Evolutionary conservation across 192 early-diverging fungal genomes (phyloP).

Genomic region (Coemansia erecta): DNA sequence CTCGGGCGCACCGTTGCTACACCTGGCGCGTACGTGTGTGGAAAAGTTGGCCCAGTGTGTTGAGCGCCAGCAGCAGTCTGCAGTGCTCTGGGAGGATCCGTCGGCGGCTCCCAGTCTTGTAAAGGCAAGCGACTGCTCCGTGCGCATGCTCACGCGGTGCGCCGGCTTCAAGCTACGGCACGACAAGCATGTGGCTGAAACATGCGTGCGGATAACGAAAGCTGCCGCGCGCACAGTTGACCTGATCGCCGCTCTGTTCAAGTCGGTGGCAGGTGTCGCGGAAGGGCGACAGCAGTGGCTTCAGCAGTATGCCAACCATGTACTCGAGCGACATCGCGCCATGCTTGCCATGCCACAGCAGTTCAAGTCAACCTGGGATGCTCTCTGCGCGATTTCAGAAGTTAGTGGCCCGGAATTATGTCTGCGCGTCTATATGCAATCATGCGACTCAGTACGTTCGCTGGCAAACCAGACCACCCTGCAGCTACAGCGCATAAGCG

Average conservation of each 20-base stretch:
- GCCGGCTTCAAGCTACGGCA: too few relatives aligned
- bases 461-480: slow-evolving; percentile 15
- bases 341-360: slow-evolving; percentile 30
- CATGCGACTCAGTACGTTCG: slow-evolving; percentile 17
- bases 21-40: too few relatives aligned
- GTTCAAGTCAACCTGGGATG: slow-evolving; percentile 28
- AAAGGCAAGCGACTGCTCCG: too few relatives aligned
- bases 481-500: neutral
- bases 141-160: too few relatives aligned
- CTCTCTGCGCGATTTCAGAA: slow-evolving; percentile 21
- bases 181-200: too few relatives aligned
- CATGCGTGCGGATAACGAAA: neutral
- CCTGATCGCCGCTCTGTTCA: slow-evolving; percentile 1
- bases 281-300: slow-evolving; percentile 25
- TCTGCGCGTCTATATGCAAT: slow-evolving; percentile 15
- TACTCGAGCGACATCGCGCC: slow-evolving; percentile 13
- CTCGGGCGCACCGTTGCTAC: too few relatives aligned
- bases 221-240: slow-evolving; percentile 16
- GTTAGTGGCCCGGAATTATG: slow-evolving; percentile 17
- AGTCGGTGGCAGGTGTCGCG: slow-evolving; percentile 8
- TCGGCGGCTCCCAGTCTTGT: too few relatives aligned
- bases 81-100: too few relatives aligned
- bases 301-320: slow-evolving; percentile 16
- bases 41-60: too few relatives aligned
- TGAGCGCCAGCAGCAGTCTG: too few relatives aligned